These are phyloP conservation scores for Asterophora lycoperdoides DNA, from an alignment of 768 basidiomycete genomes.

Conservation along the genomic window DNA sequence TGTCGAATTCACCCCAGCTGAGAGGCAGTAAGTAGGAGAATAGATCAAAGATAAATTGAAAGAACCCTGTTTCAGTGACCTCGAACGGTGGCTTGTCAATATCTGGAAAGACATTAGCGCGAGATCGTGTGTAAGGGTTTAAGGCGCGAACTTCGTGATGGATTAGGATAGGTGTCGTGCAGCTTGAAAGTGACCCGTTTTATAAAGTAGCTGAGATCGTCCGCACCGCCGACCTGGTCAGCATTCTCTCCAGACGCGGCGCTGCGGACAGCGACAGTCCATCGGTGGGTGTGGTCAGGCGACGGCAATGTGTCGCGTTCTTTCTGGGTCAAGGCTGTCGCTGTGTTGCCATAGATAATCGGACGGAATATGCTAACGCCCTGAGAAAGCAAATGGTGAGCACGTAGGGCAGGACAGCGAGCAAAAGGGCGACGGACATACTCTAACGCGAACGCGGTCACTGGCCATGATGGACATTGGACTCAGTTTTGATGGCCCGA, in stretches of 20 bases:
- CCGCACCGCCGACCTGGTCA: constrained; percentile 82
- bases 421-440: constrained; percentile 36
- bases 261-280: constrained; percentile 94
- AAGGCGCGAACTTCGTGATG: constrained; percentile 67
- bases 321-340: constrained; percentile 67
- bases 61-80: constrained; percentile 90
- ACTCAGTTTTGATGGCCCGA: constrained; percentile 28
- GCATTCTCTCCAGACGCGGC: constrained; percentile 72
- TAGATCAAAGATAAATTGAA: background rate
- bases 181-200: constrained; percentile 96
- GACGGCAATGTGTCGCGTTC: constrained; percentile 56
- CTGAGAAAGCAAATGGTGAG: constrained; percentile 35
- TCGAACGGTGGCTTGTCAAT: constrained; percentile 93
- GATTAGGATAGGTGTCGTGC: constrained; percentile 93
- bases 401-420: constrained; percentile 9
- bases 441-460: constrained; percentile 79
- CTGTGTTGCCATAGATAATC: constrained; percentile 94
- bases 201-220: constrained; percentile 88
- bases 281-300: constrained; percentile 87
- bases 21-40: background rate
- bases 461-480: constrained; percentile 38
- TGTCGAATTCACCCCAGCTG: constrained; percentile 98
- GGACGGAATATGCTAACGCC: constrained; percentile 86
- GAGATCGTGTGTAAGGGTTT: constrained; percentile 3
- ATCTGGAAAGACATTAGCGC: constrained; percentile 39